Evolutionary conservation across 768 basidiomycete genomes (phyloP).

Genomic region (Mycena vitilis): DNA sequence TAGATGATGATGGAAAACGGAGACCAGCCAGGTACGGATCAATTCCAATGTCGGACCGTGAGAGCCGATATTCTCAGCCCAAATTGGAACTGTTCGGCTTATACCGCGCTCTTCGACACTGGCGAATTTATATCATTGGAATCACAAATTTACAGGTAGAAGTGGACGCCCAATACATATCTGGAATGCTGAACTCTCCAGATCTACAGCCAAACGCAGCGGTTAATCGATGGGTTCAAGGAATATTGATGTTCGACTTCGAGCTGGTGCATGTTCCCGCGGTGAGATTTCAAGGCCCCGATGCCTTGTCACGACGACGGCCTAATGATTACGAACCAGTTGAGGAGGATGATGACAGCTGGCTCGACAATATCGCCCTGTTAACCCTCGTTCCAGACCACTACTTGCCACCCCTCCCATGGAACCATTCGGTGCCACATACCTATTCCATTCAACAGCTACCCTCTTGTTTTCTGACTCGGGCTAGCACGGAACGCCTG

Average conservation of each 20-base stretch:
- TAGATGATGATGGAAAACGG: slow-evolving; percentile 40
- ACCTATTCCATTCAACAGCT: neutral
- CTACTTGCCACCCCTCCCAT: neutral
- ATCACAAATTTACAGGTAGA: too few relatives aligned
- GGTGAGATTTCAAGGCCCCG: too few relatives aligned
- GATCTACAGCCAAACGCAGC: too few relatives aligned
- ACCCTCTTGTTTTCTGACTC: slow-evolving; percentile 1
- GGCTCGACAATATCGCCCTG: slow-evolving; percentile 16
- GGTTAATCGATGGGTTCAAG: too few relatives aligned
- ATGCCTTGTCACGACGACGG: neutral
- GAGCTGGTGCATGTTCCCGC: too few relatives aligned
- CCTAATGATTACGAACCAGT: slow-evolving; percentile 24
- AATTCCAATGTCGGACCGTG: slow-evolving; percentile 44
- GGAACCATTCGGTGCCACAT: neutral
- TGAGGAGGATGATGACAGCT: slow-evolving; percentile 38
- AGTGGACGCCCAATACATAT: too few relatives aligned
- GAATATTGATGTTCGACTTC: too few relatives aligned
- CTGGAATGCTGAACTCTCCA: too few relatives aligned
- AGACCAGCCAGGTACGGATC: slow-evolving; percentile 48
- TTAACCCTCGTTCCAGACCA: neutral
- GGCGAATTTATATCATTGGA: too few relatives aligned
- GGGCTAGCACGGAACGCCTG: slow-evolving; percentile 1
- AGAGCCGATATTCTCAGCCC: slow-evolving; percentile 50
- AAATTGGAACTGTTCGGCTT: slow-evolving; percentile 55
- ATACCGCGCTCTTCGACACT: slow-evolving; percentile 20